Base-by-base conservation (phyloP, 148 eudicot genomes). In the Rhododendron molle region DNA sequence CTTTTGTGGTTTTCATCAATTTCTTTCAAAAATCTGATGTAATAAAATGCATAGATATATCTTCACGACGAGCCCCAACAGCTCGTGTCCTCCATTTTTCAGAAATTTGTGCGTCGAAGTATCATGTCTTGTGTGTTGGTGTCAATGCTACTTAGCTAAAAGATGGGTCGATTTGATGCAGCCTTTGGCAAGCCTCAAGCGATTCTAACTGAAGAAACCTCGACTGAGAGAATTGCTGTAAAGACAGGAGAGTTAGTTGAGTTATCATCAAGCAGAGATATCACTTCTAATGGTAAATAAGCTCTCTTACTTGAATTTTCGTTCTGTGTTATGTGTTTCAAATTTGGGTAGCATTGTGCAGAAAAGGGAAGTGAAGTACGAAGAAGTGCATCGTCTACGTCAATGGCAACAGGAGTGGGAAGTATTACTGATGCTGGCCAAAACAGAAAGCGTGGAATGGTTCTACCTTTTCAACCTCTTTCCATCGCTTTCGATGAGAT, bases 401-500 rank as follows among this genome's bases (percentile, higher is more conserved):
- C 88, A 50, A 60, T 80, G 52, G 81, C 90, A 26, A 83, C 89
- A 50, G 85, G 89, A 80, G 86, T 85, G 46, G 89, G 83, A 46
- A 84, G 58, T 71, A 82, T 85, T 21, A 80, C 13, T 40, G 87
- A 85, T 76, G 67, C 77, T 13, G 52, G 73, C 78, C 62, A 56
- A 5, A 83, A 23, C 20, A 87, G 84, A 47, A 91, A 86, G 74
- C 82, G 85, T 8, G 93, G 93, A 76, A 90, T 90, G 93, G 76
- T 91, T 81, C 88, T 91, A 69, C 90, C 91, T 30, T 90, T 91
- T 58, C 36, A 86, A 83, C 91, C 90, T 18, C 90, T 85, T 86
- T 87, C 90, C 44, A 91, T 91, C 67, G 47, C 87, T 15, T 90
- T 89, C 56, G 87, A 90, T 38, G 90, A 87, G 15, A 86, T 90